phyloP scores from a whole-genome alignment of 2,329 filamentous ascomycete species.

The Leptosphaerulina australis region DNA sequence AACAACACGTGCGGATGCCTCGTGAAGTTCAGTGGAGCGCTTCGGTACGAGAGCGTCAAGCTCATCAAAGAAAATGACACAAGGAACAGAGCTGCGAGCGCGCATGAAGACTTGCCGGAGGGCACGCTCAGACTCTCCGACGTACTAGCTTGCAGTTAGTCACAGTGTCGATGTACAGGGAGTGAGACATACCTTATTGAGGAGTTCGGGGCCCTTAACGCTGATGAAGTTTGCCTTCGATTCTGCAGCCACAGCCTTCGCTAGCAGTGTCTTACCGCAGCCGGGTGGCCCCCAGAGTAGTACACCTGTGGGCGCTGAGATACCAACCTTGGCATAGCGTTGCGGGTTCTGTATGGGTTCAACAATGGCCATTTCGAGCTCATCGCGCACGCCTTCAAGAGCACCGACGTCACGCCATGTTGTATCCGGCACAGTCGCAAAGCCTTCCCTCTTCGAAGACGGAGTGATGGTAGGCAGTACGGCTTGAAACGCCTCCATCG shows the following conservation, averaged over 20 bases:
- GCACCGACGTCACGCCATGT: slow-evolving; percentile 94
- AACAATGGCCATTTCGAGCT: slow-evolving; percentile 85
- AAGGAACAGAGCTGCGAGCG: slow-evolving; percentile 83
- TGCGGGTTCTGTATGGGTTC: slow-evolving; percentile 85
- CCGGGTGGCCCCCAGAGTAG: slow-evolving; percentile 96
- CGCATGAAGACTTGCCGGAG: slow-evolving; percentile 91
- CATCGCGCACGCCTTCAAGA: slow-evolving; percentile 75
- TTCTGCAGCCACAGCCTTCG: slow-evolving; percentile 94
- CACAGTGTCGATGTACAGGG: background rate
- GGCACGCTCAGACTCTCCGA: slow-evolving; percentile 92
- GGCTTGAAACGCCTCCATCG: slow-evolving; percentile 71
- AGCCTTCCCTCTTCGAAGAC: slow-evolving; percentile 88
- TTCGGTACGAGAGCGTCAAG: slow-evolving; percentile 89
- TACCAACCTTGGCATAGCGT: slow-evolving; percentile 75
- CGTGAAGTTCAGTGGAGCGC: slow-evolving; percentile 75
- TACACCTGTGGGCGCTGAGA: slow-evolving; percentile 82
- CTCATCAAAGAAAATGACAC: slow-evolving; percentile 98
- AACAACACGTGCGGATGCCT: slow-evolving; percentile 86
- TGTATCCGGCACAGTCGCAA: slow-evolving; percentile 90
- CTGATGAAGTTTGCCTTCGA: slow-evolving; percentile 97
- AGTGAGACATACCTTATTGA: slow-evolving; percentile 73
- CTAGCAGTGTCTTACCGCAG: slow-evolving; percentile 94
- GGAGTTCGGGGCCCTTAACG: slow-evolving; percentile 91
- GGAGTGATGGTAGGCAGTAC: slow-evolving; percentile 78
- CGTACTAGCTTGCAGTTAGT: slow-evolving; percentile 61